Conservation (phyloP, 1,284 basidiomycete species). For the Trichosporon sp. region DNA sequence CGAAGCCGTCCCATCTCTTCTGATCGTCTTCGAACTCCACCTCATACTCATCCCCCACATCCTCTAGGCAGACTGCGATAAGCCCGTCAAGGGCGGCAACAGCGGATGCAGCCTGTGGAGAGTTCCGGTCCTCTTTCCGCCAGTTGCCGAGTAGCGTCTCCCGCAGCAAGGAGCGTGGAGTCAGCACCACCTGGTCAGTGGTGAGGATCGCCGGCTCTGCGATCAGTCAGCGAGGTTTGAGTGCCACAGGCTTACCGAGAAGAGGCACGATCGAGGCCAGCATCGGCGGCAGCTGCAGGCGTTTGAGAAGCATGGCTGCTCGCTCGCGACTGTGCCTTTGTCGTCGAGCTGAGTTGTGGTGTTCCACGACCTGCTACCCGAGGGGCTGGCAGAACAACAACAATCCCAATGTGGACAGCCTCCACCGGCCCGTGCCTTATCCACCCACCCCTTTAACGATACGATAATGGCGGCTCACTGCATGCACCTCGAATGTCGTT, state of each 20-base stretch:
- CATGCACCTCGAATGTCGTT: neutral
- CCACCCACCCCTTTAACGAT: neutral
- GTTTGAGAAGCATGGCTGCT: constrained; percentile 38
- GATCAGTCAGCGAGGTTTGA: neutral
- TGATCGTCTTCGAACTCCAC: neutral
- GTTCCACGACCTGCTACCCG: neutral
- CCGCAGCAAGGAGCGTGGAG: constrained; percentile 18
- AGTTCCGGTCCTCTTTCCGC: neutral
- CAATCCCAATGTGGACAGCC: constrained; percentile 5
- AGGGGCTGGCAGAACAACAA: constrained; percentile 1
- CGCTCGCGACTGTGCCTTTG: neutral
- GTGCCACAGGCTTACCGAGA: constrained; percentile 22
- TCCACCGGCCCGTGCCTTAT: constrained; percentile 5
- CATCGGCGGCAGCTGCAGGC: constrained; percentile 26
- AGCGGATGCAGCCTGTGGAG: neutral
- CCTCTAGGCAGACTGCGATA: constrained; percentile 14
- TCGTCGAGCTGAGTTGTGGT: neutral
- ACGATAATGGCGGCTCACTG: neutral
- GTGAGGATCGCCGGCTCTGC: constrained; percentile 27
- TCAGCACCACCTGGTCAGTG: constrained; percentile 39
- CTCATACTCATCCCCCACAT: constrained; percentile 5
- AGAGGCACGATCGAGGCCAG: constrained; percentile 23
- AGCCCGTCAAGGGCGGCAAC: constrained; percentile 24
- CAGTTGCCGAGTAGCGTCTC: neutral
- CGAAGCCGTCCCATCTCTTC: constrained; percentile 33